Conservation (phyloP, 108 stramenopile genomes). For the Skeletonema potamos region DNA sequence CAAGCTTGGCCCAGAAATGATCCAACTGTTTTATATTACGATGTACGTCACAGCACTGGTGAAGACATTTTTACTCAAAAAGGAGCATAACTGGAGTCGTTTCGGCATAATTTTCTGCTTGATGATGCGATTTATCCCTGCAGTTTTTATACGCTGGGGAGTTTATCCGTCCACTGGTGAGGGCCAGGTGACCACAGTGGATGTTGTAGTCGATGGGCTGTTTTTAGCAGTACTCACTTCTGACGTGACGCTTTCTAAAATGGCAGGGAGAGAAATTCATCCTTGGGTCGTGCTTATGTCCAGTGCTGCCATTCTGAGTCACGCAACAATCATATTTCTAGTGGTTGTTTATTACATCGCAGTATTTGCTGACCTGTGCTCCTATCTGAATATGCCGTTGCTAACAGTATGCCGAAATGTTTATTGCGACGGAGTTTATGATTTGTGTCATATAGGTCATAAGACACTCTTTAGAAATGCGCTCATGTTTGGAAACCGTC, state of each 20-base stretch:
- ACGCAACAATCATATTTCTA: slow-evolving; percentile 76
- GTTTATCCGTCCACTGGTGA: slow-evolving; percentile 30
- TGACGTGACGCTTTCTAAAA: slow-evolving; percentile 86
- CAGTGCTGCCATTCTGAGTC: slow-evolving; percentile 69
- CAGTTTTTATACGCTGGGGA: slow-evolving; percentile 63
- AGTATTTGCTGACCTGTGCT: slow-evolving; percentile 88
- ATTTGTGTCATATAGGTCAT: slow-evolving; percentile 91
- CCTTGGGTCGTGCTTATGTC: slow-evolving; percentile 86
- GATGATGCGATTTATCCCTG: slow-evolving; percentile 78
- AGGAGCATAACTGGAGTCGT: slow-evolving; percentile 77
- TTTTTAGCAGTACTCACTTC: slow-evolving; percentile 86
- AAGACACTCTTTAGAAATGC: slow-evolving; percentile 86
- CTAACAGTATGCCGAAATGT: slow-evolving; percentile 87
- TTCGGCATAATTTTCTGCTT: slow-evolving; percentile 77
- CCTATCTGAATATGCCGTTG: slow-evolving; percentile 86
- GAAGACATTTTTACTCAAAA: slow-evolving; percentile 58
- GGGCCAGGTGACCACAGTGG: slow-evolving; percentile 36
- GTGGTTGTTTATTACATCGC: slow-evolving; percentile 86
- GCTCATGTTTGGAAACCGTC: slow-evolving; percentile 75
- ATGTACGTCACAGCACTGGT: slow-evolving; percentile 68
- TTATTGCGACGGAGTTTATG: slow-evolving; percentile 86
- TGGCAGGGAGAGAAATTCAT: slow-evolving; percentile 89
- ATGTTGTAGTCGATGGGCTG: slow-evolving; percentile 84
- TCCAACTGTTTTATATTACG: slow-evolving; percentile 61
- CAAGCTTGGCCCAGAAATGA: slow-evolving; percentile 53